phyloP scores from a whole-genome alignment of 129 eudicot species.

The Cynara cardunculus region DNA sequence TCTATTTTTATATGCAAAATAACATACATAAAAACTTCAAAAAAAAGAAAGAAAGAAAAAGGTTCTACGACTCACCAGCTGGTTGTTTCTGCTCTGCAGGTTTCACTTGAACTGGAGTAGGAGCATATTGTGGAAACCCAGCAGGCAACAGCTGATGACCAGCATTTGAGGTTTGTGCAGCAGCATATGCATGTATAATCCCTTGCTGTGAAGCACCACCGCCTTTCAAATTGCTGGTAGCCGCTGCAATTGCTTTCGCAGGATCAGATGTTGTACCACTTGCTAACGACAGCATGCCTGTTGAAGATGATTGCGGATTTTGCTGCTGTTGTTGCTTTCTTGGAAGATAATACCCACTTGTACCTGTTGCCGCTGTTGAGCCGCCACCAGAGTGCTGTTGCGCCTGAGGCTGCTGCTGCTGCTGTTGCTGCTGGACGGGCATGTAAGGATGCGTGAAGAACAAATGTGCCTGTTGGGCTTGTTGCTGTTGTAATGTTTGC shows the following conservation, averaged over 20 bases:
- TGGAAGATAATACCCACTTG: constrained; percentile 50
- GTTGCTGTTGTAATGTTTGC: constrained; percentile 32
- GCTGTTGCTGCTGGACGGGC: constrained; percentile 23
- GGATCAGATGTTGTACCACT: constrained; percentile 72
- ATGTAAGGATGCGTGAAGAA: constrained; percentile 44
- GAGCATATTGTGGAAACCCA: constrained; percentile 56
- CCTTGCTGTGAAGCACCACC: constrained; percentile 50
- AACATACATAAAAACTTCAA: constrained; percentile 3
- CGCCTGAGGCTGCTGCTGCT: constrained; percentile 12
- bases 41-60: not conserved
- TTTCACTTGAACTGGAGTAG: constrained; percentile 75
- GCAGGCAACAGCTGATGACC: constrained; percentile 50
- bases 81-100: constrained; percentile 93
- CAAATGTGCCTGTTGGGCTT: constrained; percentile 41
- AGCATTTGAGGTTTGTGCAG: constrained; percentile 46
- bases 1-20: not conserved
- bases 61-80: constrained; percentile 62
- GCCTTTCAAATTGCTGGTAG: constrained; percentile 61
- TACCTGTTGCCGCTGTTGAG: constrained; percentile 28
- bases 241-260: constrained; percentile 83
- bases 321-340: constrained; percentile 60
- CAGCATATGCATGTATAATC: constrained; percentile 43
- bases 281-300: constrained; percentile 51
- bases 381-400: constrained; percentile 38
- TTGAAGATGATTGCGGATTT: constrained; percentile 44